Percentiles rank a stretch among this genome's conserved stretches.
Conservation (phyloP, 345 rosid species). For the Populus euphratica region DNA sequence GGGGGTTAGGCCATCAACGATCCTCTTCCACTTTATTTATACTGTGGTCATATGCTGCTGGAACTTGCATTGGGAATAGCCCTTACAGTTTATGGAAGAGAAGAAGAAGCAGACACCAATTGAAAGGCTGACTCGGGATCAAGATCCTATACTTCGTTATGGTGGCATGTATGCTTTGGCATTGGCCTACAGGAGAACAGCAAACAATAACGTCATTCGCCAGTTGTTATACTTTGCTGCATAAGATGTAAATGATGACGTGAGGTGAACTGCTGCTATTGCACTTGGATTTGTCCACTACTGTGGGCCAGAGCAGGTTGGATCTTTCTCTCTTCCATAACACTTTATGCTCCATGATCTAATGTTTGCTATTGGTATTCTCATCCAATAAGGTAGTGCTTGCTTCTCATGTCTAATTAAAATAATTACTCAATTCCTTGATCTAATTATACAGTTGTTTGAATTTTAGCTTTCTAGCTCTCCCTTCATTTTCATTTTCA, state of each 20-base stretch:
- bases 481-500: too few species aligned
- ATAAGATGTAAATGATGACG: constrained; percentile 97
- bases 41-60: constrained; percentile 29
- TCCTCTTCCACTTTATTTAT: neutral
- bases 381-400: neutral
- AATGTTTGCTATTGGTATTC: neutral
- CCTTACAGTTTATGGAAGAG: constrained; percentile 95
- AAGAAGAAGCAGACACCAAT: constrained; percentile 99
- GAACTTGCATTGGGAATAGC: constrained; percentile 93
- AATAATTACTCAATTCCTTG: too few species aligned
- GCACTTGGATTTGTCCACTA: constrained; percentile 98
- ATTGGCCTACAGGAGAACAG: constrained; percentile 93
- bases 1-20: neutral
- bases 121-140: constrained; percentile 97
- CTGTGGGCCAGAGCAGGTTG: constrained; percentile 96
- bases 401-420: too few species aligned
- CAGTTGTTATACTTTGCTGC: constrained; percentile 96
- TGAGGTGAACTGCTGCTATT: constrained; percentile 93
- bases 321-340: neutral
- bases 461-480: neutral
- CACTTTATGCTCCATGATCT: neutral
- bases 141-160: constrained; percentile 94
- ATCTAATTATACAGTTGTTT: too few species aligned
- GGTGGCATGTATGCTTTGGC: constrained; percentile 99
- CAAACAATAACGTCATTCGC: constrained; percentile 97